Evolutionary conservation across 768 basidiomycete genomes (phyloP).

Genomic region (Lentinula aciculospora): DNA sequence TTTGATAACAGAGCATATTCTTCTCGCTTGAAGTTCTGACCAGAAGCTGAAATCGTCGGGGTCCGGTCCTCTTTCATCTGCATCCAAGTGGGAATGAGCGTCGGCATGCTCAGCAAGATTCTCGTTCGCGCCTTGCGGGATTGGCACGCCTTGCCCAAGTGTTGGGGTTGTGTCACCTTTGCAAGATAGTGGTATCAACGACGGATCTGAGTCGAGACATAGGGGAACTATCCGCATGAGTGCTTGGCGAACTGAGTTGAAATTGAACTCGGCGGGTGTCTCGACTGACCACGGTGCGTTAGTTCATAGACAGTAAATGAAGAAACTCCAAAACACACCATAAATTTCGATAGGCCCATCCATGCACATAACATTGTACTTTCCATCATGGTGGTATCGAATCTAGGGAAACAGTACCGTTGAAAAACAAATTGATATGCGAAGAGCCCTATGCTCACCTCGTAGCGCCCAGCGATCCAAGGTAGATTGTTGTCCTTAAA

Average conservation of each 20-base stretch:
- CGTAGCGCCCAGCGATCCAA: constrained; percentile 83
- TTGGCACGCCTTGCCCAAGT: not conserved
- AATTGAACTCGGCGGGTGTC: constrained; percentile 57
- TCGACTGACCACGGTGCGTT: constrained; percentile 45
- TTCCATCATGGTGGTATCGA: constrained; percentile 94
- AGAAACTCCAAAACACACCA: constrained; percentile 48
- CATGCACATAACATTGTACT: constrained; percentile 90
- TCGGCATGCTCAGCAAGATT: constrained; percentile 7
- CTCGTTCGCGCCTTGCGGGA: constrained; percentile 7
- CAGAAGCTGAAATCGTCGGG: constrained; percentile 95
- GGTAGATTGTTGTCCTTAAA: constrained; percentile 81
- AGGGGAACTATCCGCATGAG: constrained; percentile 77
- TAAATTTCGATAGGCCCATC: constrained; percentile 86
- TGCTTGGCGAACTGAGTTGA: constrained; percentile 55
- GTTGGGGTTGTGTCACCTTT: constrained; percentile 27
- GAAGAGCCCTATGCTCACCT: constrained; percentile 40
- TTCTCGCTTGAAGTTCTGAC: constrained; percentile 84
- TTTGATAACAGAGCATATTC: constrained; percentile 75
- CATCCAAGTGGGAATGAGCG: constrained; percentile 7
- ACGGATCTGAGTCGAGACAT: constrained; percentile 83
- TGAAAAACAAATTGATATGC: not conserved
- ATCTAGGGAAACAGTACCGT: constrained; percentile 35
- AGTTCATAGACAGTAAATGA: constrained; percentile 5
- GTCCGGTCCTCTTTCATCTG: constrained; percentile 44
- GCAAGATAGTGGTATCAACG: constrained; percentile 71